Evolutionary conservation across 2,329 filamentous ascomycete genomes (phyloP), one percentile per base, ranked within the genome.

Genomic region (Diaporthe sp.): DNA sequence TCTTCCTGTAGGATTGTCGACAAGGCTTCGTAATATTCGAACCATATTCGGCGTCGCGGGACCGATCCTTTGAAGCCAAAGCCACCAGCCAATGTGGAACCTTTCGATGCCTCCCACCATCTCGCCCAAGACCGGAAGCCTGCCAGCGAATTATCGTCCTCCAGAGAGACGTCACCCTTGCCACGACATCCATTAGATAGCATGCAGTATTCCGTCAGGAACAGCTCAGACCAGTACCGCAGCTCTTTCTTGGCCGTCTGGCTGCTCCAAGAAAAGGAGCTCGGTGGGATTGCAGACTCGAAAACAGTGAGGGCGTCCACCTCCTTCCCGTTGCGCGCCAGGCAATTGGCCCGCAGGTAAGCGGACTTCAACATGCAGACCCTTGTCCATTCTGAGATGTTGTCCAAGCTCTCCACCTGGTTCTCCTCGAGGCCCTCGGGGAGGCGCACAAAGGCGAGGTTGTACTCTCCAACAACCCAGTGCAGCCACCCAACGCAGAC

Each of bases 401-500:
- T 85, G 12, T 87, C 86, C n/a, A 85, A 82, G n/a, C 85, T 84
- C 38, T 89, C 87, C 72, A 92, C 82, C 52, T 86, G 85, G 38
- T 89, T 88, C 58, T 87, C 85, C 61, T 89, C 88, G 68, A 94
- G 87, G 77, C 91, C 89, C 74, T 87, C 87, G 5, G 94, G 94
- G 19, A 97, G 85, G 73, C 87, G 89, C 47, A 85, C 85, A 55
- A 90, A 83, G 50, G 93, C 92, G 55, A 90, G 82, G 1, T 85
- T 86, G 77, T 93, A 93, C 78, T 97, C 93, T 45, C 91, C 92
- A 71, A 93, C 84, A 12, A 92, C 90, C 91, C 94, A 97, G 80
- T 97, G 92, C 79, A 98, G 87, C 94, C 95, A 97, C 72, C 92
- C 95, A 58, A 96, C 83, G 82, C 95, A 97, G 69, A 97, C 92